These are phyloP conservation scores for Suillus fuscotomentosus DNA, from an alignment of 768 basidiomycete genomes.

Conservation along the genomic window DNA sequence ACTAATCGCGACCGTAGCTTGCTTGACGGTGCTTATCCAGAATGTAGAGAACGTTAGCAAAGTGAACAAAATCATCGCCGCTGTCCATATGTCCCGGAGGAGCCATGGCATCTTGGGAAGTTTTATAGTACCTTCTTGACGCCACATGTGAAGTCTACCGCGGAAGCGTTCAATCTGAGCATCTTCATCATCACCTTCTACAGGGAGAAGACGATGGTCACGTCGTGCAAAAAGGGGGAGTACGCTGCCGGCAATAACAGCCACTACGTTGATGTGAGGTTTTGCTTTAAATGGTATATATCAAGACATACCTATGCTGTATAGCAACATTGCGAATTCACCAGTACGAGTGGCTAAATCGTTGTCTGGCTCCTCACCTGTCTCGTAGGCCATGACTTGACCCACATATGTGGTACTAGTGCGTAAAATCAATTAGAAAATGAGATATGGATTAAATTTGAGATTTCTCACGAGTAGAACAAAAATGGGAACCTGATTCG, in stretches of 20 bases:
- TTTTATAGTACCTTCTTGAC: constrained; percentile 73
- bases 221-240: constrained; percentile 82
- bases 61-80: constrained; percentile 78
- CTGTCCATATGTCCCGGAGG: constrained; percentile 91
- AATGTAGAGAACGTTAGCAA: constrained; percentile 81
- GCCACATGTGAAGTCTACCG: constrained; percentile 76
- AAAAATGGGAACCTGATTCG: constrained; percentile 84
- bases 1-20: constrained; percentile 81
- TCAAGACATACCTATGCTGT: constrained; percentile 68
- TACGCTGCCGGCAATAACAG: constrained; percentile 76
- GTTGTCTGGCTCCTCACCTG: constrained; percentile 68
- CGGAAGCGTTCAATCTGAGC: constrained; percentile 70
- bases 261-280: constrained; percentile 49
- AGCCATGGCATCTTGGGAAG: constrained; percentile 90
- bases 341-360: constrained; percentile 86
- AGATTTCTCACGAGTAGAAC: constrained; percentile 72
- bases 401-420: constrained; percentile 88
- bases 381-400: constrained; percentile 87
- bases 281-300: not conserved
- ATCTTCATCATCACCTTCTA: constrained; percentile 68
- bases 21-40: constrained; percentile 77
- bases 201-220: constrained; percentile 75
- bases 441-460: not conserved
- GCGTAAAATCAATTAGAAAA: constrained; percentile 1
- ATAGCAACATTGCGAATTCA: constrained; percentile 85